Evolutionary conservation across 2,329 filamentous ascomycete genomes (phyloP).

Genomic region (Aspergillus texensis): DNA sequence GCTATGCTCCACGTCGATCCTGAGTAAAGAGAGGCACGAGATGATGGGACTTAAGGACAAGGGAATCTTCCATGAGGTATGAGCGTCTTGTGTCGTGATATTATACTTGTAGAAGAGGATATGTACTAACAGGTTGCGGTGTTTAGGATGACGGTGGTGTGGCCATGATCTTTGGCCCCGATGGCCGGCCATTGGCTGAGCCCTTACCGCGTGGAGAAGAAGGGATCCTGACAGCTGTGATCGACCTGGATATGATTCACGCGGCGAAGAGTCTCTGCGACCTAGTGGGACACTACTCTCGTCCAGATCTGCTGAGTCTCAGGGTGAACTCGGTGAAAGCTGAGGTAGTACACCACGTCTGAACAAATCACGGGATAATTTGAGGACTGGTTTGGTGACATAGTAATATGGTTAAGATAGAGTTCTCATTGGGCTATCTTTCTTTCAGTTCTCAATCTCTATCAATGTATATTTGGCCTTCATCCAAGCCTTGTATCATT

Average conservation of each 20-base stretch:
- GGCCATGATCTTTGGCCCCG: conserved; percentile 56
- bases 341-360: too few relatives aligned
- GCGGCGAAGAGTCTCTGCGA: conserved; percentile 27
- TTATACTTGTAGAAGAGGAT: conserved; percentile 42
- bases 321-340: conserved; percentile 10
- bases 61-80: neutral
- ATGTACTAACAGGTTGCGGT: neutral
- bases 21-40: conserved; percentile 2
- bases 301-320: conserved; percentile 26
- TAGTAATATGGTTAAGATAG: too few relatives aligned
- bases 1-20: conserved; percentile 17
- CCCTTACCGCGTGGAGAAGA: conserved; percentile 45
- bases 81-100: neutral
- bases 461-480: too few relatives aligned
- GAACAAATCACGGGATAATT: too few relatives aligned
- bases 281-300: conserved; percentile 26
- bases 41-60: conserved; percentile 20
- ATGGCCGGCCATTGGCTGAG: conserved; percentile 52
- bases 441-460: too few relatives aligned
- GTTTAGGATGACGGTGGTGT: conserved; percentile 15
- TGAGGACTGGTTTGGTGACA: too few relatives aligned
- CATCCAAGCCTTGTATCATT: too few relatives aligned
- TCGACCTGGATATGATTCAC: conserved; percentile 44
- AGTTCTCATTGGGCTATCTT: too few relatives aligned
- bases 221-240: conserved; percentile 54